Base-by-base conservation (phyloP, 805 yeast species). In the Nakazawaea ishiwadae region DNA sequence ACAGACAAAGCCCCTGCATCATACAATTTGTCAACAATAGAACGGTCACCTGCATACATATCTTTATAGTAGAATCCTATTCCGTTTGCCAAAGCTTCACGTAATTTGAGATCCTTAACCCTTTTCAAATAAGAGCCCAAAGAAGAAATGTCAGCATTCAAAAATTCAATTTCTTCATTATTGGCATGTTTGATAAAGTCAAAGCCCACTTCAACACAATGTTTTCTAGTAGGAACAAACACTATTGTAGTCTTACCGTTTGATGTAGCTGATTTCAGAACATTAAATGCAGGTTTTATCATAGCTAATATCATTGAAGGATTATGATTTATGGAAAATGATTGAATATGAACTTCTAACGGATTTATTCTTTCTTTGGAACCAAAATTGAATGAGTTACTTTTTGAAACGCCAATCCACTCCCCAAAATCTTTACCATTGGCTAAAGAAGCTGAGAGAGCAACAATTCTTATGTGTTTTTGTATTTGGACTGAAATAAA, bases 341-440 rank as follows among this genome's bases (percentile, higher is more conserved):
- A 68, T 42, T 73, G 76, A 34, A 84, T 52, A 48, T 71, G 81
- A 16, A 84, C 77, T 42, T 73, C 76, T 11, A 87, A 51, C 3
- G 84, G 78, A 32, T 63, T 55, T 7, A 66, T 63, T 43, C 91
- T 66, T 33, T 79, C 81, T 37, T 65, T 65, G 0, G 95, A 80
- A 14, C 78, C 71, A 55, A 84, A 89, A 52, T 88, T 89, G 65
- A 69, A 87, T 5, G 81, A 68, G 37, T 77, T 68, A 16, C 60
- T 64, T 51, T 78, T 81, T 1, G 71, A 51, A 19, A 84, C 81
- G 2, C 93, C 95, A 21, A 93, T 60, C 96, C 98, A 93, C 40
- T 82, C 86, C 1, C 85, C 91, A 44, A 90, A 60, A 48, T 87
- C 96, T 39, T 77, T 69, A 3, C 84, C 85, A 53, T 81, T 84